phyloP scores from a whole-genome alignment of 2,329 filamentous ascomycete genomes.

The Cladosporium halotolerans region DNA sequence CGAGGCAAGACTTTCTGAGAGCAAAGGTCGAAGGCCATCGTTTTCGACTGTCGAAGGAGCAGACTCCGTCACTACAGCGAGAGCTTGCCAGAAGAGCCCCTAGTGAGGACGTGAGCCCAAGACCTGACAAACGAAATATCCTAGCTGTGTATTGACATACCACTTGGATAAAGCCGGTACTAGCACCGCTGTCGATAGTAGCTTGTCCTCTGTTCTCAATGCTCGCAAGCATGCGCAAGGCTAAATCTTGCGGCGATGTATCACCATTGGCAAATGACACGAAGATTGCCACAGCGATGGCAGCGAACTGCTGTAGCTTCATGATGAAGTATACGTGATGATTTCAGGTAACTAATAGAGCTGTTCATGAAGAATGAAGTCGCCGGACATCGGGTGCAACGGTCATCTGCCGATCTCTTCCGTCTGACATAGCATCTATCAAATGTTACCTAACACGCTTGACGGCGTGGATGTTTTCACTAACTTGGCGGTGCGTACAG shows the following conservation, averaged over 20 bases:
- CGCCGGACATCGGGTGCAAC: no score
- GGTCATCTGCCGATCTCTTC: no score
- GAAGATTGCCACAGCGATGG: no score
- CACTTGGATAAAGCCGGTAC: constrained; percentile 25
- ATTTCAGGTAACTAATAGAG: no score
- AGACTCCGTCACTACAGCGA: constrained; percentile 19
- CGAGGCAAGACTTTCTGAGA: constrained; percentile 20
- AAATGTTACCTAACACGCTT: no score
- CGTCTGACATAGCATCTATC: no score
- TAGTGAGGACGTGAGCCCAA: background rate
- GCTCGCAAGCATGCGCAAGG: constrained; percentile 25
- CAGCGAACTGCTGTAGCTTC: no score
- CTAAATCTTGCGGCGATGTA: constrained; percentile 9
- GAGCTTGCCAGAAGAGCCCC: constrained; percentile 31
- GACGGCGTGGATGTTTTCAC: no score
- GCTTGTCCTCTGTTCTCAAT: constrained; percentile 30
- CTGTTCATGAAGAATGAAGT: no score
- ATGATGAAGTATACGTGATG: no score
- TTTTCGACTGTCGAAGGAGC: constrained; percentile 14
- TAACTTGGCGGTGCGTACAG: no score
- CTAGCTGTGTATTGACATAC: background rate
- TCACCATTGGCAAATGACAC: background rate
- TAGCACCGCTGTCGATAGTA: constrained; percentile 17
- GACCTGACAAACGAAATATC: no score
- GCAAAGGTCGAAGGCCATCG: constrained; percentile 13